These are phyloP conservation scores for Peronospora destructor DNA, from an alignment of 352 stramenopile genomes.

Conservation along the genomic window DNA sequence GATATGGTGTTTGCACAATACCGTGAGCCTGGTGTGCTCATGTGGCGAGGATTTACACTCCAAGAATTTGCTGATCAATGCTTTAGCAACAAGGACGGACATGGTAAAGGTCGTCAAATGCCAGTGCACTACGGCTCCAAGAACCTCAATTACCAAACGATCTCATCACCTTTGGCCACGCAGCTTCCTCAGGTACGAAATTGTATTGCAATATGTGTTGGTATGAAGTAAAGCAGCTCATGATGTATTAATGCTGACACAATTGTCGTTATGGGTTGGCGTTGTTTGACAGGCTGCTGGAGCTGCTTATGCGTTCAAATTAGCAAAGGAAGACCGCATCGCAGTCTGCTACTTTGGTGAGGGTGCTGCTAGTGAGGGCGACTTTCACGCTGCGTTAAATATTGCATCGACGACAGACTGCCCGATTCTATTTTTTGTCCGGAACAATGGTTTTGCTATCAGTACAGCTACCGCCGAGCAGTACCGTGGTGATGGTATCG, in stretches of 20 bases:
- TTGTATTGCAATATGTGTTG: not conserved
- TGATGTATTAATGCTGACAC: not conserved
- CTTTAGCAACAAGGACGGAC: conserved; percentile 93
- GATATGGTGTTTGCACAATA: conserved; percentile 98
- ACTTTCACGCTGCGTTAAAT: conserved; percentile 96
- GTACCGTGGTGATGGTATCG: conserved; percentile 96
- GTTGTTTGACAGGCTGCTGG: conserved; percentile 82
- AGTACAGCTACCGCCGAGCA: conserved; percentile 93
- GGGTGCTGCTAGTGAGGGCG: conserved; percentile 92
- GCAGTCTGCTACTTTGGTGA: conserved; percentile 96
- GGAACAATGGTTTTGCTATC: conserved; percentile 99
- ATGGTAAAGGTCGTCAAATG: conserved; percentile 96
- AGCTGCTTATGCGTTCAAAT: conserved; percentile 94
- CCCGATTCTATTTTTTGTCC: conserved; percentile 96
- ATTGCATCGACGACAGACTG: conserved; percentile 94
- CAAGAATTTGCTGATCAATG: conserved; percentile 97
- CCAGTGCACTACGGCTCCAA: conserved; percentile 96
- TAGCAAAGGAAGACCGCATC: conserved; percentile 88
- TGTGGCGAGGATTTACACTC: conserved; percentile 97
- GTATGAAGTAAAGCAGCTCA: not conserved
- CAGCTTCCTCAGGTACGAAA: conserved; percentile 89
- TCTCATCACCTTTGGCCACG: conserved; percentile 94
- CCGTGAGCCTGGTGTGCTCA: conserved; percentile 93
- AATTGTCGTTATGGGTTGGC: not conserved
- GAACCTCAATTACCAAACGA: conserved; percentile 95